These are phyloP conservation scores for Microbotryum intermedium DNA, from an alignment of 1,284 basidiomycete genomes.

Conservation along the genomic window DNA sequence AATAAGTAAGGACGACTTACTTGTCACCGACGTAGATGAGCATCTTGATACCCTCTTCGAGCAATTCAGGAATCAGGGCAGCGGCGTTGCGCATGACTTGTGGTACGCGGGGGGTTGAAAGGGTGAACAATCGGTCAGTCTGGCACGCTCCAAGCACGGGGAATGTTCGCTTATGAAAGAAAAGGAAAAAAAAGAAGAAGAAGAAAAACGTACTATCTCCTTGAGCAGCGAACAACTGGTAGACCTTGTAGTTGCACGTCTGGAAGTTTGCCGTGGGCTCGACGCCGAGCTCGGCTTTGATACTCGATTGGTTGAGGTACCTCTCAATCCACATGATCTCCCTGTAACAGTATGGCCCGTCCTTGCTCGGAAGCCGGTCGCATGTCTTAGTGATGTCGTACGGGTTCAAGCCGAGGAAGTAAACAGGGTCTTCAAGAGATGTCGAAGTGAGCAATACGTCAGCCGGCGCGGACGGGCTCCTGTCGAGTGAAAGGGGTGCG, in stretches of 20 bases:
- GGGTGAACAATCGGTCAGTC: no score
- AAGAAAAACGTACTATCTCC: constrained; percentile 24
- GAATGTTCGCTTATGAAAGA: neutral
- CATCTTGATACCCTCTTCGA: constrained; percentile 64
- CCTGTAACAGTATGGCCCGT: no score
- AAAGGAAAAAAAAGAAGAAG: no score
- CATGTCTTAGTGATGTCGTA: no score
- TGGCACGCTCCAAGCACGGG: neutral
- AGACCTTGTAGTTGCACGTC: constrained; percentile 44
- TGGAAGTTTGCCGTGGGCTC: constrained; percentile 49
- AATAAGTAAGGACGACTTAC: no score
- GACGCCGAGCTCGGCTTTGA: constrained; percentile 71
- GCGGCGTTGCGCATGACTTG: constrained; percentile 58
- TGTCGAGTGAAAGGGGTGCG: no score
- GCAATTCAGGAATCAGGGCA: constrained; percentile 59
- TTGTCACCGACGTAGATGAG: constrained; percentile 70
- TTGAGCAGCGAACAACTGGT: constrained; percentile 35
- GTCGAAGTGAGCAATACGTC: no score
- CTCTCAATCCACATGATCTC: constrained; percentile 71
- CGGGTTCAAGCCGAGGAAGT: no score
- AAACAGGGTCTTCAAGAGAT: no score
- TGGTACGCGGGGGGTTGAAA: no score
- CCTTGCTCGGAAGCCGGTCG: no score
- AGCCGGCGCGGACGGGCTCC: no score
- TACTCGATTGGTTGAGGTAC: constrained; percentile 48